Conservation (phyloP, 148 eudicot genomes). For the Persicaria maculosa region DNA sequence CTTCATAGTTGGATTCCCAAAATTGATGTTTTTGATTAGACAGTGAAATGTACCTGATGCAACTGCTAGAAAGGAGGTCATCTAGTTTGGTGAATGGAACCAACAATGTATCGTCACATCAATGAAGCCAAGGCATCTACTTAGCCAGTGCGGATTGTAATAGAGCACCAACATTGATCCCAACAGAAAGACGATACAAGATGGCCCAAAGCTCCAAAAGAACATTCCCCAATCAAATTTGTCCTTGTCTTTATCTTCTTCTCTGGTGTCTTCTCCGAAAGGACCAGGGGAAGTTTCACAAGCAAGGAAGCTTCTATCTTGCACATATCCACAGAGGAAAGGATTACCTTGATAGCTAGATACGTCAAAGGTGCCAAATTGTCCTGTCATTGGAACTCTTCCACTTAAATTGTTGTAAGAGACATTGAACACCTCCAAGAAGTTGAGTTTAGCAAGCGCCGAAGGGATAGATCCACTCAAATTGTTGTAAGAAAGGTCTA, state of each 20-base stretch:
- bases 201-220: neutral
- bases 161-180: neutral
- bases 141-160: neutral
- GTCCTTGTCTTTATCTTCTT: neutral
- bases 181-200: neutral
- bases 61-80: no score
- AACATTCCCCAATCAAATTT: neutral
- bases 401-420: conserved; percentile 17
- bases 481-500: conserved; percentile 20
- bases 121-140: neutral
- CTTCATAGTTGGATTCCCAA: no score
- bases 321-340: conserved; percentile 1
- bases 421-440: conserved; percentile 13
- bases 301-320: neutral
- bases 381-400: neutral
- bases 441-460: neutral
- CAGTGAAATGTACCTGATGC: no score
- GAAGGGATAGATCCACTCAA: conserved; percentile 13
- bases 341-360: conserved; percentile 15
- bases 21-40: no score
- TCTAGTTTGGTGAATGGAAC: no score
- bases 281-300: neutral
- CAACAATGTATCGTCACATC: neutral
- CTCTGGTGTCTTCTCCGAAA: neutral
- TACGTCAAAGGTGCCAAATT: conserved; percentile 8